These are phyloP conservation scores for Dioscorea alata DNA, from an alignment of 106 monocot species.

Conservation along the genomic window DNA sequence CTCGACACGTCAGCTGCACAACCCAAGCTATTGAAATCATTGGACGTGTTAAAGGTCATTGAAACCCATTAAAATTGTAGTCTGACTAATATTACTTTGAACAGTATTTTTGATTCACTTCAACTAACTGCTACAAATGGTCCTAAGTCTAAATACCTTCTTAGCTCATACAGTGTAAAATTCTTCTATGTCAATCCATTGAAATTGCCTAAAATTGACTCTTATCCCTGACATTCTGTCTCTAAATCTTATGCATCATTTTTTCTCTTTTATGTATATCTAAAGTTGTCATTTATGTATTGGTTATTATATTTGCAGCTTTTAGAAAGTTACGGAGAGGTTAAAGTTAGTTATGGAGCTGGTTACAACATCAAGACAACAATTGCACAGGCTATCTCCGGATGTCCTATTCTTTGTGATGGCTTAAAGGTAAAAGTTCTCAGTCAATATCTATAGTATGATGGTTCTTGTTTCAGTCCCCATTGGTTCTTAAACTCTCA, in stretches of 20 bases:
- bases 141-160: too few species aligned
- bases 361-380: slow-evolving; percentile 68
- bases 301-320: slow-evolving; percentile 30
- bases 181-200: too few species aligned
- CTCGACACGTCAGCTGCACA: slow-evolving; percentile 42
- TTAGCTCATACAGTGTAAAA: too few species aligned
- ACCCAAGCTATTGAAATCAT: slow-evolving; percentile 42
- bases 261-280: too few species aligned
- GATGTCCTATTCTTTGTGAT: slow-evolving; percentile 45
- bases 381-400: slow-evolving; percentile 64
- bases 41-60: slow-evolving; percentile 48
- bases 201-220: too few species aligned
- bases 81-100: neutral
- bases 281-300: too few species aligned
- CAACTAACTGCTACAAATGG: too few species aligned
- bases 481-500: too few species aligned
- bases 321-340: slow-evolving; percentile 52
- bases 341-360: slow-evolving; percentile 75
- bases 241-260: too few species aligned
- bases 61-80: slow-evolving; percentile 3
- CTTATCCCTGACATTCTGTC: too few species aligned
- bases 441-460: too few species aligned
- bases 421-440: slow-evolving; percentile 47
- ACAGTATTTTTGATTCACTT: neutral
- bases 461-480: too few species aligned